Evolutionary conservation across 306 rosid genomes (phyloP).

Genomic region (Elaeagnus macrophylla): DNA sequence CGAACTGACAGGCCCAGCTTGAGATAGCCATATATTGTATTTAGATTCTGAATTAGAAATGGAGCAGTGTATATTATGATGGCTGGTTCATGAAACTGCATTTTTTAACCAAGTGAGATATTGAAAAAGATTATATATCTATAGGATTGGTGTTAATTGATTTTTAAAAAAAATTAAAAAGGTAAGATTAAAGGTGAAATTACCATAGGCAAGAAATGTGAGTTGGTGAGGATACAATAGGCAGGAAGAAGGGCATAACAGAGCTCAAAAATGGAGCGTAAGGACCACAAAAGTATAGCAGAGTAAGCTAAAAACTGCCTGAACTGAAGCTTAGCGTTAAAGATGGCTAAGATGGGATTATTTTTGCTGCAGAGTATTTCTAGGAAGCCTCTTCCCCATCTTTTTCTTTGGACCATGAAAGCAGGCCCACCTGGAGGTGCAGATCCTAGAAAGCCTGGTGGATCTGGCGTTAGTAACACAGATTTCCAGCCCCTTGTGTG

Average conservation of each 20-base stretch:
- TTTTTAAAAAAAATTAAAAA: too few species aligned
- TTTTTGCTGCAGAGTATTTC: constrained; percentile 18
- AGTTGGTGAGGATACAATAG: constrained; percentile 24
- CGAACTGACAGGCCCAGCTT: too few species aligned
- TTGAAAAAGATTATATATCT: too few species aligned
- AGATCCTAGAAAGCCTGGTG: constrained; percentile 23
- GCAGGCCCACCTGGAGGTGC: not conserved
- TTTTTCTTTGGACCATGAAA: constrained; percentile 18
- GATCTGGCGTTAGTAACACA: constrained; percentile 3
- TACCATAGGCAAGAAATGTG: constrained; percentile 31
- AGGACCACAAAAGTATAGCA: constrained; percentile 9
- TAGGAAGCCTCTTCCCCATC: constrained; percentile 23
- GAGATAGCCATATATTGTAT: too few species aligned
- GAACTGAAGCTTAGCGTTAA: constrained; percentile 14
- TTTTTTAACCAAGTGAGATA: too few species aligned
- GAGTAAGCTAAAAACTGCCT: constrained; percentile 21
- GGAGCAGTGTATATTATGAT: too few species aligned
- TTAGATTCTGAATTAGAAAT: too few species aligned
- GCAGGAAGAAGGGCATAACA: constrained; percentile 22
- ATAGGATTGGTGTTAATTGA: too few species aligned
- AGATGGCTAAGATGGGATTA: constrained; percentile 5
- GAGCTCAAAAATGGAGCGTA: constrained; percentile 14
- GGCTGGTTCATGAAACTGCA: too few species aligned
- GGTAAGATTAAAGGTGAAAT: too few species aligned
- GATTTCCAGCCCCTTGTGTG: constrained; percentile 27